Conservation (phyloP, 2,329 filamentous ascomycete species). For the Chaetomium olivaceum region DNA sequence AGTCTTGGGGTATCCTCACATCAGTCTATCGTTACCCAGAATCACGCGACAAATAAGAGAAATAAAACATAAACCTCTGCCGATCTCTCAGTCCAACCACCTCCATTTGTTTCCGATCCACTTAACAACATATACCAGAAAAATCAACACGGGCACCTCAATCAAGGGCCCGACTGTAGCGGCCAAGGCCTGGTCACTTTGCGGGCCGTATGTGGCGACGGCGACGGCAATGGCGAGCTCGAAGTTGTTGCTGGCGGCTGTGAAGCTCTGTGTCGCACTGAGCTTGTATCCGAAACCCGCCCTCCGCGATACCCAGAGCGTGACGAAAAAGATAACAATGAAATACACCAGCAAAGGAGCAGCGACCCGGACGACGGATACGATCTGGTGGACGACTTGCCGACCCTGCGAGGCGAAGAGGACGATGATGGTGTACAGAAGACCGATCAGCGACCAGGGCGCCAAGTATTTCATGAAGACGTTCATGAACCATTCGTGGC, state of each 20-base stretch:
- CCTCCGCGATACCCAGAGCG: slow-evolving; percentile 61
- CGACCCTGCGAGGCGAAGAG: slow-evolving; percentile 80
- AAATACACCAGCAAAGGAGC: slow-evolving; percentile 85
- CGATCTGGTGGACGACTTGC: slow-evolving; percentile 78
- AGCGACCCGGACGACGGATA: slow-evolving; percentile 76
- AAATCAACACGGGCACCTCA: neutral
- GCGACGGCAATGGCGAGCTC: neutral
- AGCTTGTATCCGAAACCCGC: slow-evolving; percentile 58
- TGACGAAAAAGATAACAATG: slow-evolving; percentile 68
- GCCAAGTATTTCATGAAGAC: slow-evolving; percentile 69
- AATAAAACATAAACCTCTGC: neutral
- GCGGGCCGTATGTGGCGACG: neutral
- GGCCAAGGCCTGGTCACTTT: neutral
- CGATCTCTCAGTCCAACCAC: neutral
- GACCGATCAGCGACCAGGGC: slow-evolving; percentile 76
- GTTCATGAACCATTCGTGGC: slow-evolving; percentile 57
- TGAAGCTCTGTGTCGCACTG: slow-evolving; percentile 23
- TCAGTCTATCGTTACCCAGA: neutral
- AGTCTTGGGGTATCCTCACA: neutral
- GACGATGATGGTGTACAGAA: slow-evolving; percentile 84
- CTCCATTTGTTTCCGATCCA: neutral
- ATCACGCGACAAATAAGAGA: neutral
- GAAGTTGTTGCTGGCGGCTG: slow-evolving; percentile 27
- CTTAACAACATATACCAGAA: neutral
- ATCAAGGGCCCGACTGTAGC: neutral